Conservation (phyloP, 768 basidiomycete genomes). For the Trametes maxima region DNA sequence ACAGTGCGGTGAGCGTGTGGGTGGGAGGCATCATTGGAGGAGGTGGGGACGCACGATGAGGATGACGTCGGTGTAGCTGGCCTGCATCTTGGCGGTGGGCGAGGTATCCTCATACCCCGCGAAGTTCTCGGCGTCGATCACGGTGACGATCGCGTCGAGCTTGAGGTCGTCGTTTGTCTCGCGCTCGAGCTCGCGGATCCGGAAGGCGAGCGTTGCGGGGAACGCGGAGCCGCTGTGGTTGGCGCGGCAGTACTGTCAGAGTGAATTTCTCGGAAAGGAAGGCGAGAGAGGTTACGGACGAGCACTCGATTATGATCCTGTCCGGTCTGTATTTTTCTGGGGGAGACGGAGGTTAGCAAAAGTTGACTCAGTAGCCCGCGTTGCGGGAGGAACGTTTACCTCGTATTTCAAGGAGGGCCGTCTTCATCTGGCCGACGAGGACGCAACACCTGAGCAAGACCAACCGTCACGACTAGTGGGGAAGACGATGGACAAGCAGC, state of each 20-base stretch:
- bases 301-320: constrained; percentile 94
- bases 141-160: constrained; percentile 90
- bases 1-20: background rate
- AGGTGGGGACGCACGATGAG: constrained; percentile 60
- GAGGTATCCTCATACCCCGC: constrained; percentile 90
- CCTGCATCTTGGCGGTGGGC: constrained; percentile 90
- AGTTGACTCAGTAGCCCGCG: background rate
- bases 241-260: background rate
- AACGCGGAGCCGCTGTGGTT: constrained; percentile 85
- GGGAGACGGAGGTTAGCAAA: background rate
- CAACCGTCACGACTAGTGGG: background rate
- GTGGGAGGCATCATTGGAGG: background rate
- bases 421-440: constrained; percentile 93
- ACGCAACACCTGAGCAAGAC: constrained; percentile 74
- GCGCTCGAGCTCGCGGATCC: constrained; percentile 86
- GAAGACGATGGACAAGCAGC: constrained; percentile 27
- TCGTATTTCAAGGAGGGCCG: constrained; percentile 84
- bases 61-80: constrained; percentile 93
- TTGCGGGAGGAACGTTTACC: constrained; percentile 42
- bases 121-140: constrained; percentile 91
- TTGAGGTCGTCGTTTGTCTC: constrained; percentile 75
- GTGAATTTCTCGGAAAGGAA: background rate
- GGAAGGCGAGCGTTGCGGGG: constrained; percentile 93
- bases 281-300: constrained; percentile 50
- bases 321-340: constrained; percentile 84